Evolutionary conservation across 257 asterid species (phyloP), one percentile per base, ranked within the genome.

Genomic region (Henckelia pumila): DNA sequence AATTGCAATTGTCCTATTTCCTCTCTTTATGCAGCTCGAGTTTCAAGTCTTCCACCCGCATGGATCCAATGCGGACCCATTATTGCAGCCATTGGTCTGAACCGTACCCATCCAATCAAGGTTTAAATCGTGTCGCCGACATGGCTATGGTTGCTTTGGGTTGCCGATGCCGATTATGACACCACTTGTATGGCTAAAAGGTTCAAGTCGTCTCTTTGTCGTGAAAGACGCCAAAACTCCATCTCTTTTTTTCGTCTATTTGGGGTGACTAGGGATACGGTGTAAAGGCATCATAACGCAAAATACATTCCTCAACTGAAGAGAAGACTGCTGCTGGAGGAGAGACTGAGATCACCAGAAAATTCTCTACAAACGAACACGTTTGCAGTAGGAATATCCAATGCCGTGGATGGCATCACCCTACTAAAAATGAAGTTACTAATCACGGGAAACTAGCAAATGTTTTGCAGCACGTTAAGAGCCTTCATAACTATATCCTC

Each of bases 311-410:
- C n/a, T n/a, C 16, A 64, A 44, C 25, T 61, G 65, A 83, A 83
- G 75, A 78, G 71, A 65, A 64, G 74, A n/a, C n/a, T 68, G 61
- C 80, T 60, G 84, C 77, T 16, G 85, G 76, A 26, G 85, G 75
- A 50, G 84, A 78, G 47, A 35, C 9, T 1, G 11, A 32, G 79
- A 75, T 83, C 33, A 61, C 77, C 23, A 59, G 85, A 66, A 76
- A 66, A 74, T 75, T 83, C 75, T 83, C 88, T 53, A 75, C 83
- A 22, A 78, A 83, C 19, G 86, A 83, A 71, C 66, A 80, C 85
- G 10, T 73, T 78, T 63, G 80, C 88, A 17, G 79, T 83, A 30
- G 85, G 86, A 70, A 85, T 83, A 63, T 68, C 82, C 6, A 60
- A 66, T 76, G 79, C 82, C 33, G 70, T 83, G 20, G 88, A 80